Evolutionary conservation across 169 alveolate genomes (phyloP).

Genomic region (Plasmodium vinckei): DNA sequence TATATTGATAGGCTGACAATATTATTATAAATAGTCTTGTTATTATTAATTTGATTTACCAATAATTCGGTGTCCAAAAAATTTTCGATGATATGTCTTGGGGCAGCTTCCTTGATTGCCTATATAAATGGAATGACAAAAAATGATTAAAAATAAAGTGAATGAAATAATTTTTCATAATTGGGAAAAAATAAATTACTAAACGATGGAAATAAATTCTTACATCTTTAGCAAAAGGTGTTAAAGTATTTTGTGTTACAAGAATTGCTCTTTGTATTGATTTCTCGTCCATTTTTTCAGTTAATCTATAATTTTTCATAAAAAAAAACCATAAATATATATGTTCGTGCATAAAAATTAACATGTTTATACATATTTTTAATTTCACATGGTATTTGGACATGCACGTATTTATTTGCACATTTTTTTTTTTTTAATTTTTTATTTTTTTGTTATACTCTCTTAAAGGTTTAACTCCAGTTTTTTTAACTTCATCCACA

Average conservation of each 20-base stretch:
- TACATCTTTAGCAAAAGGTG: slow-evolving; percentile 94
- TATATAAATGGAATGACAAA: slow-evolving; percentile 14
- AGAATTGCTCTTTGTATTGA: slow-evolving; percentile 93
- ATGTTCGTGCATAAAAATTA: background rate
- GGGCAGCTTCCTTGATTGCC: slow-evolving; percentile 94
- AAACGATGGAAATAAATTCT: slow-evolving; percentile 5
- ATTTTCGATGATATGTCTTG: slow-evolving; percentile 91
- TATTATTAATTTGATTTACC: slow-evolving; percentile 73
- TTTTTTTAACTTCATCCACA: slow-evolving; percentile 93
- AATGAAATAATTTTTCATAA: background rate
- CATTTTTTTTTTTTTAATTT: background rate
- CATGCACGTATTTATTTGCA: background rate
- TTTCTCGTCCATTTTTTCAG: slow-evolving; percentile 94
- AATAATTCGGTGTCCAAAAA: slow-evolving; percentile 92
- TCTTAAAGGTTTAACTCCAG: slow-evolving; percentile 95
- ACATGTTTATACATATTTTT: background rate
- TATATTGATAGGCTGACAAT: background rate
- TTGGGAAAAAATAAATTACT: background rate
- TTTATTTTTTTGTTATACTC: slow-evolving; percentile 81
- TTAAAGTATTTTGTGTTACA: slow-evolving; percentile 92
- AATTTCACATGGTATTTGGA: background rate
- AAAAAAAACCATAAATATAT: background rate
- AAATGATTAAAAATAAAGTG: background rate
- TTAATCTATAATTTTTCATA: slow-evolving; percentile 79
- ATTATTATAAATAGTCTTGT: background rate